Evolutionary conservation across 139 green algal species (phyloP), one percentile per base, ranked within the genome.

Genomic region (Chlorella sp.): DNA sequence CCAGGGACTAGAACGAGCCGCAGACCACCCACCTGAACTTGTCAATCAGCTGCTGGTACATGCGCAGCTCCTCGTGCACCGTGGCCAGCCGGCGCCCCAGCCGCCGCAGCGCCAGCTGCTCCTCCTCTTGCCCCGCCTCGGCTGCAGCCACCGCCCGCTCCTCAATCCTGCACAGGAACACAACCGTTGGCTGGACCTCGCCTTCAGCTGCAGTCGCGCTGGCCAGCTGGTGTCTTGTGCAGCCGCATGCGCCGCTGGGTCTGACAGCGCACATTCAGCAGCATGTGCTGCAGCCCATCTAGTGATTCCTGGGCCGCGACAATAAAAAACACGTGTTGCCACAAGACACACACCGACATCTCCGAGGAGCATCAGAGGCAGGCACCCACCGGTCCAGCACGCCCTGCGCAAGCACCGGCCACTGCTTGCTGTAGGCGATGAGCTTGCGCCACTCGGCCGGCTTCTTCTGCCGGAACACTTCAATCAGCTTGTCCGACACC

Each of bases 401-500:
- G 26, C 80, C 80, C 38, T 85, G 83, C 36, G 84, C 78, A 20
- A 96, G 74, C 6, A 73, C 75, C 12, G 83, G 79, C 93, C 93
- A 96, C 74, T 94, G 89, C 72, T 75, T 86, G 83, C 89, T 94
- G 78, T 88, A 89, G 11, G 89, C 91, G 21, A 96, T 94, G 3
- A 96, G 90, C 60, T 92, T 93, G 51, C 88, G 87, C 90, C 90
- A 95, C 23, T 95, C 93, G 1, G 88, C 80, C 28, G 83, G 80
- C 4, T 51, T 83, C 72, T 85, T 89, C 7, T 55, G 34, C 34
- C 26, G 21, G 41, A 96, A 97, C 34, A 95, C 88, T 0, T 81
- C 47, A 15, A 96, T 92, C 16, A 98, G 70, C 78, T 90, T 91
- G 89, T 96, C 92, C 41, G 91, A 95, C 13, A 93, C 69, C 56